Conservation (phyloP, 2,329 filamentous ascomycete genomes). For the Neopestalotiopsis rosae region DNA sequence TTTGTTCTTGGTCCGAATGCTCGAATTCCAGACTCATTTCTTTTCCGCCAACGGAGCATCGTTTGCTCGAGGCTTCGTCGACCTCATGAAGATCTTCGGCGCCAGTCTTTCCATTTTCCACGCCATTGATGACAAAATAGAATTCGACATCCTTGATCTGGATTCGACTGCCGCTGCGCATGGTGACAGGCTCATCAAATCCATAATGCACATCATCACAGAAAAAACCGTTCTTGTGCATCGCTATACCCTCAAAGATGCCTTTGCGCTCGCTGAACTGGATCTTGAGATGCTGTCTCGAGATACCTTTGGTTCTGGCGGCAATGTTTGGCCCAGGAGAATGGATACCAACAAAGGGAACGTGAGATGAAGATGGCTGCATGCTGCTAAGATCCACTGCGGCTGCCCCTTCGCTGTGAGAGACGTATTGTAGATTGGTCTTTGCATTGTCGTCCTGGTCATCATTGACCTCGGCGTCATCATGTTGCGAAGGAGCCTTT, state of each 20-base stretch:
- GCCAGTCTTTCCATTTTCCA: slow-evolving; percentile 61
- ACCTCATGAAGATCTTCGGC: slow-evolving; percentile 58
- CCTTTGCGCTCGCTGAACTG: slow-evolving; percentile 68
- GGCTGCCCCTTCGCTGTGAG: slow-evolving; percentile 63
- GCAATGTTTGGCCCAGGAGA: slow-evolving; percentile 68
- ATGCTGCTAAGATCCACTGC: slow-evolving; percentile 65
- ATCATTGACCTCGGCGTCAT: slow-evolving; percentile 43
- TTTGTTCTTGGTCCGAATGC: slow-evolving; percentile 48
- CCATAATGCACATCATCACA: slow-evolving; percentile 63
- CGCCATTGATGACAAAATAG: slow-evolving; percentile 70
- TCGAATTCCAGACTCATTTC: slow-evolving; percentile 79
- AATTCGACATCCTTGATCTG: slow-evolving; percentile 76
- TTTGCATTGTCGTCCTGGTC: slow-evolving; percentile 49
- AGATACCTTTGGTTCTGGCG: slow-evolving; percentile 73
- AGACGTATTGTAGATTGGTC: slow-evolving; percentile 64
- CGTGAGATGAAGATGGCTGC: slow-evolving; percentile 64
- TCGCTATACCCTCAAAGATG: slow-evolving; percentile 67
- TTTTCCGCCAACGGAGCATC: slow-evolving; percentile 63
- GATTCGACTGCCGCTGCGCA: slow-evolving; percentile 70
- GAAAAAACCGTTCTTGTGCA: slow-evolving; percentile 73
- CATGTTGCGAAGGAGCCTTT: slow-evolving; percentile 51
- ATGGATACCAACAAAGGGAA: slow-evolving; percentile 74
- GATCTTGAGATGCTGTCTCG: slow-evolving; percentile 75
- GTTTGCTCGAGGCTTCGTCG: slow-evolving; percentile 53
- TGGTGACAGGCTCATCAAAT: slow-evolving; percentile 55